Evolutionary conservation across 2,329 filamentous ascomycete species (phyloP).

Genomic region (Cytospora piceae): DNA sequence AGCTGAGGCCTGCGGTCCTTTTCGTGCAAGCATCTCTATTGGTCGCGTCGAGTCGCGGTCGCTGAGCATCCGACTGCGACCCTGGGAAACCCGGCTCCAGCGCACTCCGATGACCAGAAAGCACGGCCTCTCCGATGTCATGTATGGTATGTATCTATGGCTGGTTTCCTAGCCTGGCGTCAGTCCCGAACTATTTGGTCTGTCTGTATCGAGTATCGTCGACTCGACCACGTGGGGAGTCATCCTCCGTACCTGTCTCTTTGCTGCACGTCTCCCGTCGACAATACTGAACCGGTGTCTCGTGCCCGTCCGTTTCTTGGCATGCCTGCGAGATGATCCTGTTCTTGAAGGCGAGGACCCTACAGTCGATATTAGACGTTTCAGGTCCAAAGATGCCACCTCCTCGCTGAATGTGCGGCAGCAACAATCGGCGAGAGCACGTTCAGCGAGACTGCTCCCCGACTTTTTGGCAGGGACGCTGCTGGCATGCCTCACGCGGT

Average conservation of each 20-base stretch:
- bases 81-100: background rate
- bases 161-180: background rate
- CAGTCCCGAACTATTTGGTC: background rate
- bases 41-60: background rate
- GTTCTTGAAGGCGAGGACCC: background rate
- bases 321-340: background rate
- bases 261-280: background rate
- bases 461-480: background rate
- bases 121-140: background rate
- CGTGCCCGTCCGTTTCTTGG: background rate
- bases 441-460: no score
- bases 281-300: background rate
- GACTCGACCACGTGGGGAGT: background rate
- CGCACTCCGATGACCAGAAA: background rate
- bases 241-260: background rate
- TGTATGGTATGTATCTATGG: no score
- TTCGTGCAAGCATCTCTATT: background rate
- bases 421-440: no score
- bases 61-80: background rate
- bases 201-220: background rate
- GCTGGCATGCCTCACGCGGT: background rate
- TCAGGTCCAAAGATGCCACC: background rate
- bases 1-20: background rate
- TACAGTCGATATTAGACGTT: background rate
- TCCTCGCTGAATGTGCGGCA: no score